Percentiles rank a stretch among this genome's conserved stretches.
Conservation (phyloP, 306 rosid genomes). For the Cercis canadensis region DNA sequence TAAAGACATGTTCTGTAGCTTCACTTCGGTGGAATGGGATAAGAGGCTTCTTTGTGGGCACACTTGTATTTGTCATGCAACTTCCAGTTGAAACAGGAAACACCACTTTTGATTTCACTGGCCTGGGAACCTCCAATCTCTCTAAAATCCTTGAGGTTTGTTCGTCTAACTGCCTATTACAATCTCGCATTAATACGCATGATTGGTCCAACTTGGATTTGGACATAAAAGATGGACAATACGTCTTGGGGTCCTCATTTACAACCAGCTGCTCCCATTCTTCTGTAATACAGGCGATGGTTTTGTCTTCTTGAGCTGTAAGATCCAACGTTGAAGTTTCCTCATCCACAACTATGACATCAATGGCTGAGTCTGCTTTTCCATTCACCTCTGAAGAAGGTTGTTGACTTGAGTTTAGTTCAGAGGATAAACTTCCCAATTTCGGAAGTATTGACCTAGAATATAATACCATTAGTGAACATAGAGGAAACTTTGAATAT, state of each 20-base stretch:
- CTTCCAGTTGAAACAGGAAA: slow-evolving; percentile 47
- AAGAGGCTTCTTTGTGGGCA: slow-evolving; percentile 52
- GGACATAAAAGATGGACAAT: slow-evolving; percentile 52
- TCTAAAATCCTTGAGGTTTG: slow-evolving; percentile 81
- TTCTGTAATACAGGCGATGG: slow-evolving; percentile 56
- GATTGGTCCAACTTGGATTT: slow-evolving; percentile 54
- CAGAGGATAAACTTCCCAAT: slow-evolving; percentile 46
- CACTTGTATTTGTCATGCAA: slow-evolving; percentile 43
- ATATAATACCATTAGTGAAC: slow-evolving; percentile 30
- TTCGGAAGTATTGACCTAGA: slow-evolving; percentile 57
- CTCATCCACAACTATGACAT: slow-evolving; percentile 29
- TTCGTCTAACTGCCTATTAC: slow-evolving; percentile 54
- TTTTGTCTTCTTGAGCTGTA: slow-evolving; percentile 46
- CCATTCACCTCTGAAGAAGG: slow-evolving; percentile 37
- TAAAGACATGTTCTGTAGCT: slow-evolving; percentile 45
- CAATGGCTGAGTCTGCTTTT: slow-evolving; percentile 37
- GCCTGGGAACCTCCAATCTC: slow-evolving; percentile 83
- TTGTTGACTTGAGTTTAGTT: slow-evolving; percentile 43
- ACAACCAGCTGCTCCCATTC: slow-evolving; percentile 83
- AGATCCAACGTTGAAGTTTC: slow-evolving; percentile 32
- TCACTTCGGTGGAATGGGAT: slow-evolving; percentile 51
- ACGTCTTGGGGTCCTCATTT: slow-evolving; percentile 53
- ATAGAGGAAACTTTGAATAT: slow-evolving; percentile 25
- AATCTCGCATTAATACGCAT: slow-evolving; percentile 43
- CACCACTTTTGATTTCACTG: slow-evolving; percentile 45